These are phyloP conservation scores for Fusarium nisikadoi DNA, from an alignment of 2,329 filamentous ascomycete genomes.

Conservation along the genomic window DNA sequence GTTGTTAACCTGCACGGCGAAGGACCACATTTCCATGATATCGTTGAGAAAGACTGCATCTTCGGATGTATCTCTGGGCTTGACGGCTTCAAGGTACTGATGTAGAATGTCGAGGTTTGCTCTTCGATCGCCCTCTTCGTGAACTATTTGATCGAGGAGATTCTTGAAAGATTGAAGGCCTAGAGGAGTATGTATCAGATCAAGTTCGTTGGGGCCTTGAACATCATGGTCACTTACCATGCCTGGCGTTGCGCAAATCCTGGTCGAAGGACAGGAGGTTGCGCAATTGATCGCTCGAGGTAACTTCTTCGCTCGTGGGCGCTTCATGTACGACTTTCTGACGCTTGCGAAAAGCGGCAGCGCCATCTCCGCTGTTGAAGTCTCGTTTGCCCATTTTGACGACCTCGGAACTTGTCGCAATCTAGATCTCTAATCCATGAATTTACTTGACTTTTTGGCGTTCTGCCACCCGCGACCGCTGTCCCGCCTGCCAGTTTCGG, in stretches of 20 bases:
- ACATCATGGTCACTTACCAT: conserved; percentile 59
- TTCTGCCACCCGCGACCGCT: conserved; percentile 51
- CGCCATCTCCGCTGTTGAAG: conserved; percentile 53
- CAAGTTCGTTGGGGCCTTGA: neutral
- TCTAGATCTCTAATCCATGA: conserved; percentile 23
- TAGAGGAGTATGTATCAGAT: conserved; percentile 42
- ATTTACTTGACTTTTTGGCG: conserved; percentile 49
- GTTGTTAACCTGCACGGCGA: conserved; percentile 81
- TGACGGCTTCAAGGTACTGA: conserved; percentile 72
- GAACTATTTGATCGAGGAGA: conserved; percentile 74
- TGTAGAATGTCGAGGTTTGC: conserved; percentile 68
- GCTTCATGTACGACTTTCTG: conserved; percentile 66
- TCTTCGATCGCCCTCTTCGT: conserved; percentile 55
- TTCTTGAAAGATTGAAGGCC: conserved; percentile 76
- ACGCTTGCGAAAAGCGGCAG: conserved; percentile 60
- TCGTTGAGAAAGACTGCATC: conserved; percentile 76
- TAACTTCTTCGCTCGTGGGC: conserved; percentile 70
- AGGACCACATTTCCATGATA: conserved; percentile 88
- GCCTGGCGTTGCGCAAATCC: conserved; percentile 73
- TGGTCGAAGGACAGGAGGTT: conserved; percentile 77
- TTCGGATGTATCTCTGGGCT: conserved; percentile 57
- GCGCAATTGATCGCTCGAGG: conserved; percentile 73
- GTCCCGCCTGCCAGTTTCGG: conserved; percentile 43
- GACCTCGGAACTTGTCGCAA: conserved; percentile 34
- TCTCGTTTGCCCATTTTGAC: conserved; percentile 59